A percentile compares a stretch with the other conserved stretches of the same genome.
Conservation (phyloP, 176 grass and related monocot species). For the Microstegium vimineum region DNA sequence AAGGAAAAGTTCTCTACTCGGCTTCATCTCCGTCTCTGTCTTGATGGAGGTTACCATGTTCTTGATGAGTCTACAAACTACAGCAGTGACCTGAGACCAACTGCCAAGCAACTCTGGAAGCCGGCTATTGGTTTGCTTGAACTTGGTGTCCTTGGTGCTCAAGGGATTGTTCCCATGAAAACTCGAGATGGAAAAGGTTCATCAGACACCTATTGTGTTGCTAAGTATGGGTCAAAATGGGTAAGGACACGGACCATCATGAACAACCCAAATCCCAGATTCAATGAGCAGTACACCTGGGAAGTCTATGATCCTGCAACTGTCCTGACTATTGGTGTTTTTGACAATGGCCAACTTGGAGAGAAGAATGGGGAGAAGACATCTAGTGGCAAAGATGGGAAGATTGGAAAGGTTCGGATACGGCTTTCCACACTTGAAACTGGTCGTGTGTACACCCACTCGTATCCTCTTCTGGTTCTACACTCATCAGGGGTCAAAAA, state of each 20-base stretch:
- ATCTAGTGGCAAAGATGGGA: slow-evolving; percentile 59
- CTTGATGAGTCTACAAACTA: slow-evolving; percentile 94
- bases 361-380: slow-evolving; percentile 58
- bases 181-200: slow-evolving; percentile 89
- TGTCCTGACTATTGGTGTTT: slow-evolving; percentile 84
- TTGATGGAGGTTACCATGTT: slow-evolving; percentile 97
- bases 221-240: slow-evolving; percentile 98
- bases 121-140: slow-evolving; percentile 91
- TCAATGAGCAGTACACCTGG: slow-evolving; percentile 98
- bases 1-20: slow-evolving; percentile 85
- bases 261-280: slow-evolving; percentile 68
- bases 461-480: slow-evolving; percentile 84
- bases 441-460: slow-evolving; percentile 88
- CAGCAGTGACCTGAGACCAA: slow-evolving; percentile 95
- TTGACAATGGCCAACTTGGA: slow-evolving; percentile 89
- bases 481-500: slow-evolving; percentile 96
- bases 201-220: slow-evolving; percentile 94
- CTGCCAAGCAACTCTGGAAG: slow-evolving; percentile 97
- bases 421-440: slow-evolving; percentile 96
- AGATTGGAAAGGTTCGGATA: slow-evolving; percentile 88
- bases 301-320: slow-evolving; percentile 96
- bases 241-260: slow-evolving; percentile 86
- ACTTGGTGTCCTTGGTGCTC: slow-evolving; percentile 76
- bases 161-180: slow-evolving; percentile 92
- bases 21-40: slow-evolving; percentile 84